Evolutionary conservation across 2,329 filamentous ascomycete species (phyloP), one percentile per base, ranked within the genome.

Genomic region (Paraphaeosphaeria minitans): DNA sequence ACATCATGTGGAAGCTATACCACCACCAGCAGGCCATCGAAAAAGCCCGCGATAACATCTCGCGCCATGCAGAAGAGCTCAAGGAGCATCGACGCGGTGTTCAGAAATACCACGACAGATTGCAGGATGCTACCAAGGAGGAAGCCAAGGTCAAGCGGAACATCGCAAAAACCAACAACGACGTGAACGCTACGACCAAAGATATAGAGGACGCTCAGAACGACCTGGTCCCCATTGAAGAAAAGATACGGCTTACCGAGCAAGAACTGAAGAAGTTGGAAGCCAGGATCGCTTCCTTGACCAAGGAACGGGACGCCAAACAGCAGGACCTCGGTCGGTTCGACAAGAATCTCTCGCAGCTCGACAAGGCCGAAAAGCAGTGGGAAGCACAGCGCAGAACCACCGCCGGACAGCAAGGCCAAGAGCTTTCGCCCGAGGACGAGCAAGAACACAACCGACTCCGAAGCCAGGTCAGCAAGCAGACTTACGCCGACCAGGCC

Each of bases 1-100:
- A 98, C 66, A 93, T 96, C 35, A 81, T 99, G 14, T 99, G 94
- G 94, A 98, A 97, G 78, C 83, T 99, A 1, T 98, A 92, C 75
- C 93, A 97, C 72, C 96, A 96, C 75, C 94, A 99, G 76, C 90
- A 89, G 58, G 86, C 93, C 31, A 97, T 99, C 82, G 92, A 97
- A 67, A 90, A 94, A 67, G 97, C 95, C 24, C 93, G 90, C 66
- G 88, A 87, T 46, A 89, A 95, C 69, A 99, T 99, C 58, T 89
- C 94, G 69, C 92, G 91, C 67, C 93, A 97, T 69, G 93, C 98
- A 70, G 92, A 97, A 72, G 93, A 98, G 67, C 83, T 99, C 21
- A 96, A 96, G 75, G 94, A 98, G 76, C 91, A 93, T 73, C 89
- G 91, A 53, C 91, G 95, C 49, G 93, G 92, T 37, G 89, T 97